Evolutionary conservation across 1,284 basidiomycete species (phyloP).

Genomic region (Microbotryum violaceum): DNA sequence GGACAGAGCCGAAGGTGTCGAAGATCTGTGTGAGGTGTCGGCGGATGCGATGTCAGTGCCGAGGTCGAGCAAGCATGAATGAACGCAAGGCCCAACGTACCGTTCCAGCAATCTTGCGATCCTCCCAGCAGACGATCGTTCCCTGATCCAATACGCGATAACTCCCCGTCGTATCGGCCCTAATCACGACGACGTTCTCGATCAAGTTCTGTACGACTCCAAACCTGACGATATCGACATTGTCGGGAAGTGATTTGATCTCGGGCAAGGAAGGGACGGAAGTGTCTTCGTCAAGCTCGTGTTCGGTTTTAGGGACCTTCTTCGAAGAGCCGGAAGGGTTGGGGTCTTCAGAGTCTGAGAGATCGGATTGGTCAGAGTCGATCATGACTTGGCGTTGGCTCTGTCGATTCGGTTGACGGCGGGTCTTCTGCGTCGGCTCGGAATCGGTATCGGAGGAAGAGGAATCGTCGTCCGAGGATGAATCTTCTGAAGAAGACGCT

Average conservation of each 20-base stretch:
- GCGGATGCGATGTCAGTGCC: neutral
- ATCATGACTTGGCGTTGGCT: neutral
- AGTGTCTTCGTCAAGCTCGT: constrained; percentile 38
- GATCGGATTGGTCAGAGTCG: constrained; percentile 17
- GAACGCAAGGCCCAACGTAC: constrained; percentile 47
- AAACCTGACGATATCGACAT: constrained; percentile 55
- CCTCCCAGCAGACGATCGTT: constrained; percentile 75
- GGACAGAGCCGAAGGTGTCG: constrained; percentile 83
- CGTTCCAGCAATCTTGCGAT: constrained; percentile 71
- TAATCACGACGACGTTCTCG: constrained; percentile 61
- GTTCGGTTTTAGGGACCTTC: constrained; percentile 39
- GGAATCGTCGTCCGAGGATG: constrained; percentile 12
- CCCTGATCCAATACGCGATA: constrained; percentile 67
- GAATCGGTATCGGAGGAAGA: constrained; percentile 17
- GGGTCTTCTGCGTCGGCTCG: neutral
- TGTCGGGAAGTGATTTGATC: constrained; percentile 45
- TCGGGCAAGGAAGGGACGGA: constrained; percentile 40
- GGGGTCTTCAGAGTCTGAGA: constrained; percentile 38
- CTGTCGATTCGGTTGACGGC: constrained; percentile 5
- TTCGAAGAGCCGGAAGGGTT: constrained; percentile 28
- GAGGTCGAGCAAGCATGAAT: constrained; percentile 16
- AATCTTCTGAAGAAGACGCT: constrained; percentile 13
- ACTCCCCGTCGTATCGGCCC: constrained; percentile 49
- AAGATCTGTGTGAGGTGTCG: constrained; percentile 52
- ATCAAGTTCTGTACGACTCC: constrained; percentile 67